Base-by-base conservation (phyloP, 495 filamentous ascomycete species). In the Podospora comata region DNA sequence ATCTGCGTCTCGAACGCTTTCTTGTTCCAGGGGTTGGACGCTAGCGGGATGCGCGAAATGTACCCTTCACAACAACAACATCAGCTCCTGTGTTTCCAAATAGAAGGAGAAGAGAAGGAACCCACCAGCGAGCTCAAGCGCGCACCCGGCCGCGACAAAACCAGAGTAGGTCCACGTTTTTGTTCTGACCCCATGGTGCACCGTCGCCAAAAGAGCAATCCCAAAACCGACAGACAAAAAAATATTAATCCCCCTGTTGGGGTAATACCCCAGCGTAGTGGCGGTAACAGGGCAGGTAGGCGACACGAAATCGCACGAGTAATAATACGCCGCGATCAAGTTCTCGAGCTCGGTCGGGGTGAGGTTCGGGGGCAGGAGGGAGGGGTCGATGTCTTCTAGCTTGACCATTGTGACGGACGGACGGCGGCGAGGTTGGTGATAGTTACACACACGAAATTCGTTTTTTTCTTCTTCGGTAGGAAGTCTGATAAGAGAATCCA, bases 211-310 rank as follows among this genome's bases (percentile, higher is more conserved):
- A 0, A 78, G 76, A 19, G 82, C 80, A 2, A 89, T 19, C 23
- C 77, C 86, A 70, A 85, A 92, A 58, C 81, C 80, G 32, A 82
- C 81, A 11, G 81, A 75, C 74, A 90, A 87, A 76, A 90, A 89
- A 69, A 82, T 76, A 75, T 89, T 90, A 57, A 84, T 86, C 59
- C 84, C 87, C 6, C 86, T 78, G 70, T 83, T 87, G 2, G 90
- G 90, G 65, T 85, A 85, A 78, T 91, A 91, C 34, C 89, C 89
- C 70, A 90, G 85, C 19, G 87, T 89, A 3, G 88, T 89, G 2
- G 80, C 81, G 55, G 83, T 67, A 60, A 90, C 86, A 1, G 86
- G 86, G 69, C 90, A 92, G 3, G 65, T 23, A 0, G 77, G 70
- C 39, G 77, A 71, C 48, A 90, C 83, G 44, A 82, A 70, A 15